Evolutionary conservation across 805 yeast genomes (phyloP), one percentile per base, ranked within the genome.

Genomic region (Dipodascopsis uninucleata): DNA sequence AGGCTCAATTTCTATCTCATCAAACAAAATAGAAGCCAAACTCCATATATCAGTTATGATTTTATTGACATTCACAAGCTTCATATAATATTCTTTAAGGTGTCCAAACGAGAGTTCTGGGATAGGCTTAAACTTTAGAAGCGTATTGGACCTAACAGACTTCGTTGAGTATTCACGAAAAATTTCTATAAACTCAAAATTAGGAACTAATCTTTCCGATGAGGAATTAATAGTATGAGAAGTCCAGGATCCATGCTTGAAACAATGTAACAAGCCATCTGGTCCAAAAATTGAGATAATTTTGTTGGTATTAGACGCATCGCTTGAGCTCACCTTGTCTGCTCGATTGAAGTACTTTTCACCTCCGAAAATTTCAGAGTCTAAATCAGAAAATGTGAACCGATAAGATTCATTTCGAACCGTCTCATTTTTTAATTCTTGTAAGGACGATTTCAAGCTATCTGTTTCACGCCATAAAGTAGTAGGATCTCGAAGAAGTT

Each of bases 21-120:
- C 85, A 63, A 83, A 83, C 33, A 88, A 66, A 17, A 78, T 71
- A 0, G 85, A 75, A 1, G 82, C 75, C 33, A 84, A 65, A n/a
- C 70, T 68, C 77, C 87, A 75, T 28, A 68, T 43, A 12, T 61
- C 57, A 7, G 61, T 33, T 6, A 35, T 24, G 10, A 28, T 40
- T 22, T 23, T 31, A 14, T 32, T 43, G 1, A n/a, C 14, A 5
- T 23, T 34, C 12, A 6, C 10, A 16, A 18, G 24, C 7, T 25
- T 18, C 21, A 26, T 14, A 28, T 45, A 43, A 23, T 28, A 39
- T 5, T 43, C 26, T 23, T 28, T 28, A 14, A 48, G 20, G 4
- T 26, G 24, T 7, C 22, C 16, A 28, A 48, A 43, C 20, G 43
- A 18, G 7, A 48, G 29, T 8, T 18, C n/a, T 2, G 14, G 2